phyloP scores from a whole-genome alignment of 176 grass and related monocot genomes.

The Poa pratensis region DNA sequence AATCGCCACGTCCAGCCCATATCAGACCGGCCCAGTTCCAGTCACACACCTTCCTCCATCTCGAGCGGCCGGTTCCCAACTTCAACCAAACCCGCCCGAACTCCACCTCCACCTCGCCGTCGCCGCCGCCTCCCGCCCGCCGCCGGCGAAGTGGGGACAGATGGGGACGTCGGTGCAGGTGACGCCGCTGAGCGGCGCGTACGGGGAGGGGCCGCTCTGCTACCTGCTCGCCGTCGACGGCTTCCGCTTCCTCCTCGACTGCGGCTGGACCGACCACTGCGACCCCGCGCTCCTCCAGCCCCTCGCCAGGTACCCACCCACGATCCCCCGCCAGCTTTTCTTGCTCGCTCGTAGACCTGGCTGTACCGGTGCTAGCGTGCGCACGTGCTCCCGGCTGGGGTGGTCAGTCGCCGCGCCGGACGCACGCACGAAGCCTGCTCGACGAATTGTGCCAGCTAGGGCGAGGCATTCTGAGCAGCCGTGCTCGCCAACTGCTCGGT shows the following conservation, averaged over 20 bases:
- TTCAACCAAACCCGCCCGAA: not conserved
- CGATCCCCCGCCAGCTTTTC: not conserved
- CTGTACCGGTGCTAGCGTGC: not conserved
- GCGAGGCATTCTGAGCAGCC: not conserved
- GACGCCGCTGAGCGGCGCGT: conserved; percentile 81
- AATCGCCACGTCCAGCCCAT: too few relatives aligned
- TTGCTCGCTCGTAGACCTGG: not conserved
- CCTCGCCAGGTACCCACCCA: conserved; percentile 62
- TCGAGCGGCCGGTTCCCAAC: not conserved
- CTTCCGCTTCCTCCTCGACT: conserved; percentile 96
- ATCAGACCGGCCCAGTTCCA: too few relatives aligned
- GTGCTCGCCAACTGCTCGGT: not conserved
- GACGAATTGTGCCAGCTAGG: not conserved
- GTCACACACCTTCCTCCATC: not conserved
- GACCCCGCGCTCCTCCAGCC: conserved; percentile 79
- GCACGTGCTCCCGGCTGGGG: not conserved
- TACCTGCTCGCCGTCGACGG: conserved; percentile 86
- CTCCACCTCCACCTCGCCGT: not conserved
- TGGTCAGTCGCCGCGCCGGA: not conserved
- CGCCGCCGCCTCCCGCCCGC: not conserved
- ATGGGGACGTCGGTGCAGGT: conserved; percentile 98
- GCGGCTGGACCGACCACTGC: conserved; percentile 96
- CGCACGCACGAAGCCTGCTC: not conserved
- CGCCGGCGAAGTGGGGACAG: not conserved
- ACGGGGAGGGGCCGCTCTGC: conserved; percentile 73